These are phyloP conservation scores for Maudiozyma bulderi DNA, from an alignment of 805 yeast species.

Conservation along the genomic window DNA sequence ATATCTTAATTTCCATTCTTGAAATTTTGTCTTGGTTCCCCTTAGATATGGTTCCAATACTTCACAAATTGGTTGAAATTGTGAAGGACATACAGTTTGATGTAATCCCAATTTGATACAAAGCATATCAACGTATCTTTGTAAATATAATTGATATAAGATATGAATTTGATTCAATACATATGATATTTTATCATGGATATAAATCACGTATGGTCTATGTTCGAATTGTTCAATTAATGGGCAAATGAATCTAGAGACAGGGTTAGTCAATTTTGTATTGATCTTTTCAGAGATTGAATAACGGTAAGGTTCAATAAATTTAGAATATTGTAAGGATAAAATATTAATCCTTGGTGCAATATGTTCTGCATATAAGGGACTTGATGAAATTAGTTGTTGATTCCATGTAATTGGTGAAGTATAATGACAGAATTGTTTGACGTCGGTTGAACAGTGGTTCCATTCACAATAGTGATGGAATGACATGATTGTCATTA, in stretches of 20 bases:
- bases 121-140: slow-evolving; percentile 5
- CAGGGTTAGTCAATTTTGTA: background rate
- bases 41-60: background rate
- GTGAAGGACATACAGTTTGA: background rate
- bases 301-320: slow-evolving; percentile 5
- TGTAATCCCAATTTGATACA: background rate
- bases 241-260: background rate
- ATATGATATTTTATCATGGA: background rate
- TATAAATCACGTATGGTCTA: background rate
- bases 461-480: slow-evolving; percentile 15
- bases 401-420: slow-evolving; percentile 13
- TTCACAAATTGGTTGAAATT: slow-evolving; percentile 3
- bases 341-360: slow-evolving; percentile 8
- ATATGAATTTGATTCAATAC: background rate
- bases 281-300: background rate
- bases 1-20: background rate
- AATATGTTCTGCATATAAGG: slow-evolving; percentile 11
- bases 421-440: slow-evolving; percentile 15
- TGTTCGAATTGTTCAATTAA: background rate
- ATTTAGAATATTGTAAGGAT: slow-evolving; percentile 1
- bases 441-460: slow-evolving; percentile 11
- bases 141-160: slow-evolving; percentile 9
- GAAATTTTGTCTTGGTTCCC: background rate
- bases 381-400: slow-evolving; percentile 6
- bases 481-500: slow-evolving; percentile 9